Base-by-base conservation (phyloP, 1,284 basidiomycete species). In the Phellinidium pouzarii region DNA sequence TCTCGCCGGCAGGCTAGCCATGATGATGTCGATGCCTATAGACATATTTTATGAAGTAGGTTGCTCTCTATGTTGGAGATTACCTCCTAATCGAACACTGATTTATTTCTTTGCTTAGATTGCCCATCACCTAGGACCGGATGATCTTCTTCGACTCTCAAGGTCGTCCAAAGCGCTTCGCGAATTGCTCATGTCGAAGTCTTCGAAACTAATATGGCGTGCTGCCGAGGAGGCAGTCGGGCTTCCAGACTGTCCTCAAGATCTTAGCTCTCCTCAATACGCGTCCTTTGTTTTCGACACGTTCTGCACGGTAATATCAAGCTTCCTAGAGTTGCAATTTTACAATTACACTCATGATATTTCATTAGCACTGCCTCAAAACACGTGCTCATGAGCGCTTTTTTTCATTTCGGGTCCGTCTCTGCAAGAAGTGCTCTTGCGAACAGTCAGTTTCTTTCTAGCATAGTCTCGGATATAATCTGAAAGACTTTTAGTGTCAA, bases 141-240 rank as follows among this genome's bases (percentile, higher is more conserved):
- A 36, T 12, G 56, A 57, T 42, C 29, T 57, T 9, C 38, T 57
- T 6, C 48, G 49, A n/a, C 48, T 57, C 12, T 19, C 56, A 14
- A 20, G 56, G 11, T 26, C 53, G 20, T 37, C 42, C 34, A 22
- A 42, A 25, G 20, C 20, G 5, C 44, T 54, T 4, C 40, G 49
- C 29, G 36, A 19, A 6, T 41, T 51, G 14, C 44, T 57, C 42
- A 46, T 51, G 42, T 55, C 56, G 12, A 53, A 50, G 27, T 22
- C 19, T n/a, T 41, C 53, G 6, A 47, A 23, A 27, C 43, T 17
- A 2, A 50, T 57, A 31, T 57, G 56, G 56, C 25, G 34, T 14
- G 38, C 53, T 22, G 37, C 48, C 5, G 11, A 26, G 27, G 25
- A 9, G 9, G 27, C 34, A 9, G 8, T 47, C 3, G 44, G 36